These are phyloP conservation scores for Nitzschia sp. DNA, from an alignment of 108 stramenopile species.

Conservation along the genomic window DNA sequence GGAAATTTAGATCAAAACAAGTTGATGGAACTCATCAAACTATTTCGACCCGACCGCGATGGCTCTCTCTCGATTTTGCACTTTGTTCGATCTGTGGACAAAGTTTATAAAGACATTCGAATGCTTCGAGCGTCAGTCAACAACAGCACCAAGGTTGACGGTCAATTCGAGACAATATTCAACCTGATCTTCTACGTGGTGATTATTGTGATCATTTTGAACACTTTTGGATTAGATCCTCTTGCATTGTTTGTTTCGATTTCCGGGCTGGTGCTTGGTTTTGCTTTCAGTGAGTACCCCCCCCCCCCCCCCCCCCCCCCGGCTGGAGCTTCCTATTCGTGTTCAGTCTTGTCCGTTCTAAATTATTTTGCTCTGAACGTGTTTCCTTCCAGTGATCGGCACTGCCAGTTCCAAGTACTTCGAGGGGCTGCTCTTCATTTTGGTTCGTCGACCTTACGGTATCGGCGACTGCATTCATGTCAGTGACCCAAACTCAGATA, in stretches of 20 bases:
- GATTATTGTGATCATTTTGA: conserved; percentile 31
- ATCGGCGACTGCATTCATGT: too few relatives aligned
- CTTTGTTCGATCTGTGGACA: conserved; percentile 48
- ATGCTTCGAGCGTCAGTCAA: neutral
- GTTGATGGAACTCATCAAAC: conserved; percentile 46
- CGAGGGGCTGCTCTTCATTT: conserved; percentile 30
- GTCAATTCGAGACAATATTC: conserved; percentile 58
- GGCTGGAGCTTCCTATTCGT: too few relatives aligned
- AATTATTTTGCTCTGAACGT: too few relatives aligned
- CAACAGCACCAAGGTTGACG: conserved; percentile 37
- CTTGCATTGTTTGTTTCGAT: conserved; percentile 13
- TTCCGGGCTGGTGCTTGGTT: neutral
- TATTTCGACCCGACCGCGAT: conserved; percentile 50
- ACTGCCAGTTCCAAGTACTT: too few relatives aligned
- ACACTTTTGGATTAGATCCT: conserved; percentile 15
- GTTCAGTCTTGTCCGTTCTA: too few relatives aligned
- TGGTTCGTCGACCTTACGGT: too few relatives aligned
- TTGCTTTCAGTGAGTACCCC: conserved; percentile 6
- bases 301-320: too few relatives aligned
- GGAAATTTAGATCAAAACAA: conserved; percentile 44
- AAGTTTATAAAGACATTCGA: conserved; percentile 26
- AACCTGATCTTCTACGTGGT: conserved; percentile 57
- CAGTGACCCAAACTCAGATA: too few relatives aligned
- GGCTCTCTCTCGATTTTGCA: conserved; percentile 46
- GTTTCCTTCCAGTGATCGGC: conserved; percentile 68